Percentiles rank a stretch among this genome's conserved stretches.
phyloP scores from a whole-genome alignment of 306 rosid species.

The Dalbergia cochinchinensis region DNA sequence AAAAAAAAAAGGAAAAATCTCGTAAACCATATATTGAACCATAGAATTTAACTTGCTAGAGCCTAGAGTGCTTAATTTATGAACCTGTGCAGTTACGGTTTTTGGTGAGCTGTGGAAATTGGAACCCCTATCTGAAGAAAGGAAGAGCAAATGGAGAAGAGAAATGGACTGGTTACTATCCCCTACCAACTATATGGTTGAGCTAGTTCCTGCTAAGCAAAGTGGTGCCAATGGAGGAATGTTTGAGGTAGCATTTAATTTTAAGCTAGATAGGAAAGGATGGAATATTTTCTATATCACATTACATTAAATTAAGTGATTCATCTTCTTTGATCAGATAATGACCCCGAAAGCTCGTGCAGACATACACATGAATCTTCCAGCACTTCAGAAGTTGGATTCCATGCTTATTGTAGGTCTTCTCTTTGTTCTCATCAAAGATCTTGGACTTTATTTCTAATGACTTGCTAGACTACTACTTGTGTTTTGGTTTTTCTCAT shows the following conservation, averaged over 20 bases:
- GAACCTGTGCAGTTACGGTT: slow-evolving; percentile 67
- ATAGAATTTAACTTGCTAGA: slow-evolving; percentile 30
- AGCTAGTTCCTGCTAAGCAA: slow-evolving; percentile 95
- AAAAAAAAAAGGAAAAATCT: neutral
- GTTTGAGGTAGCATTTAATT: slow-evolving; percentile 70
- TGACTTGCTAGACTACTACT: neutral
- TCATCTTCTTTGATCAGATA: slow-evolving; percentile 64
- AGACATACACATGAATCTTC: slow-evolving; percentile 92
- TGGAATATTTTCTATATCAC: slow-evolving; percentile 18
- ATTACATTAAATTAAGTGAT: slow-evolving; percentile 16
- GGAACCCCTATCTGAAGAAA: slow-evolving; percentile 88
- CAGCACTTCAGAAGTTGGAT: slow-evolving; percentile 95
- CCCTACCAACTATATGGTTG: slow-evolving; percentile 94
- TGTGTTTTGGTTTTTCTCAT: slow-evolving; percentile 27
- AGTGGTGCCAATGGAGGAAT: slow-evolving; percentile 79
- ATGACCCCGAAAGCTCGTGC: slow-evolving; percentile 95
- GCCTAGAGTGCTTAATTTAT: slow-evolving; percentile 24
- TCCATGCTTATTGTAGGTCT: slow-evolving; percentile 90
- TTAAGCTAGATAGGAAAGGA: slow-evolving; percentile 30
- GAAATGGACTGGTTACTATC: slow-evolving; percentile 96
- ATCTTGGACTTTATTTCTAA: slow-evolving; percentile 22
- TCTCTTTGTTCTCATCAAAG: slow-evolving; percentile 38
- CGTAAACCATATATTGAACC: neutral
- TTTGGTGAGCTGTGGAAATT: slow-evolving; percentile 98
- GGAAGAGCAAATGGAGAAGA: slow-evolving; percentile 76